Percentiles rank a stretch among this genome's conserved stretches.
phyloP scores from a whole-genome alignment of 2,329 filamentous ascomycete species.

The Aureobasidium sp. region DNA sequence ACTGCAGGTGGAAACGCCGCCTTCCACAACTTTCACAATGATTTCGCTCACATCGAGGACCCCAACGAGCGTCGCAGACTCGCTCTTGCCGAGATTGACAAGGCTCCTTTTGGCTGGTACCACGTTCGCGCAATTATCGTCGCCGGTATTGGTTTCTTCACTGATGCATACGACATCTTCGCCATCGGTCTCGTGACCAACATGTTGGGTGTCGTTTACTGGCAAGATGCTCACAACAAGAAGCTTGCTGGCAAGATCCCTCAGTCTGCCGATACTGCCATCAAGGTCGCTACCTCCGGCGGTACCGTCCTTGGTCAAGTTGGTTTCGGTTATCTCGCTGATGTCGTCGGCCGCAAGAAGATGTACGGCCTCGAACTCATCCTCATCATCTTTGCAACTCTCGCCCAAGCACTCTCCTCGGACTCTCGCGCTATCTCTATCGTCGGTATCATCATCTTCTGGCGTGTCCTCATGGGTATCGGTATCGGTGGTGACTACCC shows the following conservation, averaged over 20 bases:
- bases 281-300: conserved; percentile 77
- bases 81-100: conserved; percentile 74
- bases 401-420: conserved; percentile 63
- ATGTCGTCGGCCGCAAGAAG: conserved; percentile 68
- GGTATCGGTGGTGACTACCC: conserved; percentile 77
- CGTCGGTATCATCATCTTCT: conserved; percentile 66
- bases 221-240: conserved; percentile 37
- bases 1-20: conserved; percentile 62
- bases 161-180: conserved; percentile 74
- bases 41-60: conserved; percentile 59
- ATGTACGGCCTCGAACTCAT: conserved; percentile 83
- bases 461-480: conserved; percentile 72
- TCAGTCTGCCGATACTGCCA: conserved; percentile 63
- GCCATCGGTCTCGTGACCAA: conserved; percentile 64
- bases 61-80: conserved; percentile 72
- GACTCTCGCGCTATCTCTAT: conserved; percentile 55
- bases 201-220: conserved; percentile 77
- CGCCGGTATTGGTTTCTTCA: conserved; percentile 83
- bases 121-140: conserved; percentile 71
- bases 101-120: conserved; percentile 77
- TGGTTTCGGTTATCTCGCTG: conserved; percentile 70
- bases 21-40: conserved; percentile 72
- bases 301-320: conserved; percentile 80
- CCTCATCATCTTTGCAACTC: conserved; percentile 70
- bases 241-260: conserved; percentile 50